phyloP scores from a whole-genome alignment of 208 protist genomes.

The Vickermania ingenoplastis region DNA sequence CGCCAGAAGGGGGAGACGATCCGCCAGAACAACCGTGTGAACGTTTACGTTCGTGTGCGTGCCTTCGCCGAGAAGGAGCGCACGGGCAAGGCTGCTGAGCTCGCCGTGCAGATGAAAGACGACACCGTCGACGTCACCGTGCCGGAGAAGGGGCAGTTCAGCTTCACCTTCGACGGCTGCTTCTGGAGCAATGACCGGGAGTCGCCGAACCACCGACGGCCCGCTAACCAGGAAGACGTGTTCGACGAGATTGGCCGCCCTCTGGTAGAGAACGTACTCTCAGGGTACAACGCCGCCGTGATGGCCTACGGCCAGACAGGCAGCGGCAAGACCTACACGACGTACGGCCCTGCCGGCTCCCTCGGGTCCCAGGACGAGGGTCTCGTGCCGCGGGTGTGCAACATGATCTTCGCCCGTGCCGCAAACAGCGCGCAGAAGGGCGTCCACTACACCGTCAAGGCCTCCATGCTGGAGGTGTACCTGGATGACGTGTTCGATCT shows the following conservation, averaged over 20 bases:
- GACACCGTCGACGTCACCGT: slow-evolving; percentile 54
- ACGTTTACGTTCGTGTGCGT: slow-evolving; percentile 81
- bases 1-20: slow-evolving; percentile 26
- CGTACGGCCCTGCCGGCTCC: slow-evolving; percentile 52
- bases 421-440: slow-evolving; percentile 45
- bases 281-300: slow-evolving; percentile 76
- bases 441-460: slow-evolving; percentile 43
- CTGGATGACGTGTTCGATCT: slow-evolving; percentile 93
- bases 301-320: slow-evolving; percentile 88
- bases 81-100: slow-evolving; percentile 17
- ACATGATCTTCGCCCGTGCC: slow-evolving; percentile 71
- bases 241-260: slow-evolving; percentile 81
- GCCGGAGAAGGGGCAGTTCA: slow-evolving; percentile 58
- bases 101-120: slow-evolving; percentile 63
- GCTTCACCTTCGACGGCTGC: slow-evolving; percentile 89
- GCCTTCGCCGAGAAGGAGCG: slow-evolving; percentile 43
- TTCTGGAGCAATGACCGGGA: slow-evolving; percentile 85
- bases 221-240: slow-evolving; percentile 69
- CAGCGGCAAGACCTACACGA: slow-evolving; percentile 81
- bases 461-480: slow-evolving; percentile 94
- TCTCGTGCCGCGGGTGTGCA: slow-evolving; percentile 74
- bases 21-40: slow-evolving; percentile 58
- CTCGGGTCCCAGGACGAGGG: slow-evolving; percentile 54
- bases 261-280: slow-evolving; percentile 83
- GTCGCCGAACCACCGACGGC: slow-evolving; percentile 24